Base-by-base conservation (phyloP, 805 yeast species). In the Monosporozyma aerobia region DNA sequence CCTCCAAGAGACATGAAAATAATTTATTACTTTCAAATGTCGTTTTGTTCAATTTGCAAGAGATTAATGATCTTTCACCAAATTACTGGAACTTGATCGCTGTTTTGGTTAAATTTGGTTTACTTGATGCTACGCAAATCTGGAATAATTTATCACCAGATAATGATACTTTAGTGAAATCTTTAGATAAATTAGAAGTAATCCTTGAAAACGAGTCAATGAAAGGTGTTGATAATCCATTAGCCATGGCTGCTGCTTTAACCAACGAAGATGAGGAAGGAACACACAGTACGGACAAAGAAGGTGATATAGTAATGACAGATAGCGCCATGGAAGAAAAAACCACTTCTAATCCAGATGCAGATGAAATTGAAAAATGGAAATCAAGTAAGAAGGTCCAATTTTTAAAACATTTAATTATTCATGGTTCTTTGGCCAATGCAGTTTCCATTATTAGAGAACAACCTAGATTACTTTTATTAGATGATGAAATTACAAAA, bases 171-270 rank as follows among this genome's bases (percentile, higher is more conserved):
- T 72, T 85, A 72, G 59, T 60, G 0, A 59, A 60, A 9, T 69
- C 81, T 30, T 76, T 80, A 40, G 69, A 68, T 1, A 62, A 64
- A 3, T 77, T 80, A 62, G 75, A 77, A 39, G 69, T 70, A 32
- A 72, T 75, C 9, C 63, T 78, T 52, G 81, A 82, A 14, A 79
- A 79, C 11, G 77, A 80, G 53, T 79, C 86, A 0, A 73, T 75
- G 59, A 73, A 74, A 55, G 84, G 90, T 0, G 76, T 79, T 25
- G 84, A 87, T 0, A 87, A 85, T 56, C 95, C 96, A 0, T 70
- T 90, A 48, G 94, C 97, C 0, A 65, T 90, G 59, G 96, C 97
- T 5, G 94, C 94, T 9, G 95, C 96, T 0, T 72, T 90, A 40
- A 73, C 76, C 3, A 82, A 80, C 40, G 92, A 85, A 37, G 87